Base-by-base conservation (phyloP, 2,329 filamentous ascomycete genomes). In the Penicillium hordei region DNA sequence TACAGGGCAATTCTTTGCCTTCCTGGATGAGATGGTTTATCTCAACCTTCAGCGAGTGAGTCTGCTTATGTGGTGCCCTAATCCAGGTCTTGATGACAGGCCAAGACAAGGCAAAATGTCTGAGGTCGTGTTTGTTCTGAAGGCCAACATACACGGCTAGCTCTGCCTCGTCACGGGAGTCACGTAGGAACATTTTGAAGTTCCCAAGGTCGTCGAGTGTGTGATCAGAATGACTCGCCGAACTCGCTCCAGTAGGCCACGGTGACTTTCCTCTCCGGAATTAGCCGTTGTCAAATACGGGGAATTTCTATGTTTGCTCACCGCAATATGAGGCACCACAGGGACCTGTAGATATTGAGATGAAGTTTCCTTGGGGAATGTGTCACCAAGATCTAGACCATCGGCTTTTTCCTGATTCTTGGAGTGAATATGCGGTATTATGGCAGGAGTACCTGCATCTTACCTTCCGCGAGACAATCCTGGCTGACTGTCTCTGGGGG, bases 71-170 rank as follows among this genome's bases (percentile, higher is more conserved):
- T 5, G 48, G 48, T 17, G 48, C 48, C 9, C 2, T 31, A 1
- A 33, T 33, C 48, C 48, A 51, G 5, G 48, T 42, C 15, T 43
- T 51, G 9, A 51, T 42, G 5, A 51, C 19, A 5, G 48, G 48
- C 48, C 38, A 51, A 38, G 48, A 51, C 10, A 51, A 33, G 23
- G 48, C 49, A 8, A 52, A 52, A n/a, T 52, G 38, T 10, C 49
- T 33, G 13, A 52, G 38, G 39, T 52, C 49, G 9, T 25, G 15
- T 44, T 44, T 52, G 39, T 33, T 29, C 17, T 34, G n/a, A 3
- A 52, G 29, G n/a, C 38, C 49, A 27, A 52, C 27, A 7, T 34
- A 43, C 4, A 43, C 13, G 12, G 39, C 49, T 10, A 52, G 38
- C n/a, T 44, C 15, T 34, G 49, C 49, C 19, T 52, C 49, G 6